Conservation (phyloP, 2,329 filamentous ascomycete species). For the Fusarium napiforme region DNA sequence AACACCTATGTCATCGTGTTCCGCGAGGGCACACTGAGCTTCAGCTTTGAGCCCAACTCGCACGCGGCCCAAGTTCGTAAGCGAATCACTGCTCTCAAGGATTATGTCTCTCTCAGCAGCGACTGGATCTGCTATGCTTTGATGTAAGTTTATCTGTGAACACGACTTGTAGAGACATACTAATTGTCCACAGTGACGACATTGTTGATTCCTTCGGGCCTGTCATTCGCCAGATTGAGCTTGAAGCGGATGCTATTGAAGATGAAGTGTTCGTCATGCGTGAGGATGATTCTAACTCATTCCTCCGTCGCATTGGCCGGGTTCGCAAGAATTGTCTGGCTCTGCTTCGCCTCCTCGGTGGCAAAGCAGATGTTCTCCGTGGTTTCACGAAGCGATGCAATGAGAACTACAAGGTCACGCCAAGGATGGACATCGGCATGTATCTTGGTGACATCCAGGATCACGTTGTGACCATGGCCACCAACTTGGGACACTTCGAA, state of each 20-base stretch:
- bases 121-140: slow-evolving; percentile 99
- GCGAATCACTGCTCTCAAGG: slow-evolving; percentile 90
- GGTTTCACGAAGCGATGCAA: slow-evolving; percentile 99
- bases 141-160: slow-evolving; percentile 70
- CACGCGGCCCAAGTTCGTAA: slow-evolving; percentile 91
- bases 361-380: slow-evolving; percentile 98
- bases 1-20: slow-evolving; percentile 98
- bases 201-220: slow-evolving; percentile 97
- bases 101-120: slow-evolving; percentile 92
- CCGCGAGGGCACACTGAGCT: slow-evolving; percentile 92
- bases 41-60: slow-evolving; percentile 88
- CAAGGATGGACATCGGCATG: slow-evolving; percentile 94
- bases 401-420: slow-evolving; percentile 94
- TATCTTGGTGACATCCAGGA: slow-evolving; percentile 98
- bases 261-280: slow-evolving; percentile 94
- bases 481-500: slow-evolving; percentile 93
- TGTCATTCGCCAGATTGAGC: slow-evolving; percentile 85
- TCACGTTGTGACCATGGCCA: slow-evolving; percentile 99
- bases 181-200: slow-evolving; percentile 72
- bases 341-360: slow-evolving; percentile 89
- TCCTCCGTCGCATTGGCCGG: slow-evolving; percentile 87
- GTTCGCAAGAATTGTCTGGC: slow-evolving; percentile 96
- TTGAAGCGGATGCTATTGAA: slow-evolving; percentile 91
- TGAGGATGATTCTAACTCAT: slow-evolving; percentile 86
- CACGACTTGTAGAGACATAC: slow-evolving; percentile 39